phyloP scores from a whole-genome alignment of 2,329 filamentous ascomycete species.

The Trichophyton verrucosum region DNA sequence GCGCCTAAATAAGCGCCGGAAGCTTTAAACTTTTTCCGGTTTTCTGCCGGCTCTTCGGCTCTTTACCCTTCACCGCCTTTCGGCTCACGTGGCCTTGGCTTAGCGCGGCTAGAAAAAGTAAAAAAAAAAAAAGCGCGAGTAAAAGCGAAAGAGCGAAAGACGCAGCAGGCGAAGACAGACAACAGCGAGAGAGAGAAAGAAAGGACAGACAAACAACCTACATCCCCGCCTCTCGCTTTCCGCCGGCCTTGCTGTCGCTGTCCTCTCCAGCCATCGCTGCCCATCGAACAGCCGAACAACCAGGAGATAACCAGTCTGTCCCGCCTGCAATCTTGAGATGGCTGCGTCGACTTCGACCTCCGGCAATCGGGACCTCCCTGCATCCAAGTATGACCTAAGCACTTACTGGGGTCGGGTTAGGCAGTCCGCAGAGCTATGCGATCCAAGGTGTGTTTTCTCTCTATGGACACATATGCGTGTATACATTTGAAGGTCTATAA shows the following conservation, averaged over 20 bases:
- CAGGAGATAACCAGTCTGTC: neutral
- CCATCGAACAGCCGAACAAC: neutral
- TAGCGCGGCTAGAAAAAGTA: neutral
- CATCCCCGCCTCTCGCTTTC: neutral
- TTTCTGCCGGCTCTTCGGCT: neutral
- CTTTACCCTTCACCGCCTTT: neutral
- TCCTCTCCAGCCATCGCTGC: neutral
- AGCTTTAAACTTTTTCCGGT: neutral
- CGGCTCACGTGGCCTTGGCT: neutral
- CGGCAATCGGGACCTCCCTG: slow-evolving; percentile 66
- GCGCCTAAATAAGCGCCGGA: neutral
- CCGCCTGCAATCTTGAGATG: slow-evolving; percentile 30
- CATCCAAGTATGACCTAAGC: slow-evolving; percentile 79
- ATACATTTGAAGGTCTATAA: neutral
- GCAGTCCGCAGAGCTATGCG: slow-evolving; percentile 79
- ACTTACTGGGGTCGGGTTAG: slow-evolving; percentile 93
- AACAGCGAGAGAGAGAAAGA: neutral
- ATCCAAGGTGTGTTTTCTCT: slow-evolving; percentile 62
- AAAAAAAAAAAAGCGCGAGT: neutral
- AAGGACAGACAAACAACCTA: neutral
- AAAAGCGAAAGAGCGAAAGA: neutral
- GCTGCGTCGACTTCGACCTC: slow-evolving; percentile 45
- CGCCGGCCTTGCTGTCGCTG: too few relatives aligned
- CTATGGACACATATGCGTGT: neutral
- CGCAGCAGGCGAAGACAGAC: neutral